These are phyloP conservation scores for Erythrobasidium yunnanense DNA, from an alignment of 768 basidiomycete species.

Conservation along the genomic window DNA sequence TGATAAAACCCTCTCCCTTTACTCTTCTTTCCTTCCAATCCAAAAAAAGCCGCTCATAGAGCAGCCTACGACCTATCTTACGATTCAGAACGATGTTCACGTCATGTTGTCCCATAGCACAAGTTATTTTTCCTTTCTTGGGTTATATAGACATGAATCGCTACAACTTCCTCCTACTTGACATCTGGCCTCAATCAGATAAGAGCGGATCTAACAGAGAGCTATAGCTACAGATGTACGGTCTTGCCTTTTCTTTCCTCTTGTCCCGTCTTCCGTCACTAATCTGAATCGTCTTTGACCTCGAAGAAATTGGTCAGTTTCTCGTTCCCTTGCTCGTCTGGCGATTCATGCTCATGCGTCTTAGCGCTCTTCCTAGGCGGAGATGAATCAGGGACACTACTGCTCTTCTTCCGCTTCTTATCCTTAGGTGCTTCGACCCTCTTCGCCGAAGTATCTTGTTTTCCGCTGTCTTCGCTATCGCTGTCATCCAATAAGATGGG, in stretches of 20 bases:
- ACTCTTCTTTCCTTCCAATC: no score
- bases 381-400: not conserved
- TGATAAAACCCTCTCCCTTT: no score
- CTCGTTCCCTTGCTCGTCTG: slow-evolving; percentile 4
- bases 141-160: no score
- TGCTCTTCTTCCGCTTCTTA: not conserved
- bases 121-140: no score
- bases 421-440: not conserved
- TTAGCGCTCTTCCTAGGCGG: not conserved
- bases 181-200: no score
- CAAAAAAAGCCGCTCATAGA: no score
- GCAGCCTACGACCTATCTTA: no score
- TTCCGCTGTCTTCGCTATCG: not conserved
- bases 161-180: no score
- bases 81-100: no score
- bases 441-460: not conserved
- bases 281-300: not conserved
- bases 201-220: no score
- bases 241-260: not conserved
- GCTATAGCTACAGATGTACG: not conserved
- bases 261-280: not conserved
- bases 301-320: slow-evolving; percentile 22
- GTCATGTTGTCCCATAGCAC: no score
- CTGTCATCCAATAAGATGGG: slow-evolving; percentile 1
- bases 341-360: not conserved